Conservation (phyloP, 768 basidiomycete species). For the Amyloporia xantha region DNA sequence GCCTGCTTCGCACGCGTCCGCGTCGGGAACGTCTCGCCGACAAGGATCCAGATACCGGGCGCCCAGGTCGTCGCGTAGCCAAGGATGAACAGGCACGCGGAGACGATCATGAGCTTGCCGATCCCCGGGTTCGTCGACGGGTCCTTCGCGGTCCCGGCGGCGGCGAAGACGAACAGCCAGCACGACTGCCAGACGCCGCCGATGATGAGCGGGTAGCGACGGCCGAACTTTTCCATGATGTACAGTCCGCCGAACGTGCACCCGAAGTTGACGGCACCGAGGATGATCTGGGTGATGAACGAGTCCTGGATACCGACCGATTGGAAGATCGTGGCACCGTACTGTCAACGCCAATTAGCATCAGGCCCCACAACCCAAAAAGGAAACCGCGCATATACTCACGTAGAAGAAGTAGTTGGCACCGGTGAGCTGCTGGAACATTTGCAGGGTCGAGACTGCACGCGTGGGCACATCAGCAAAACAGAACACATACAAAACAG, state of each 20-base stretch:
- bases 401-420: conserved; percentile 66
- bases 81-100: conserved; percentile 64
- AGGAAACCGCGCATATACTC: conserved; percentile 3
- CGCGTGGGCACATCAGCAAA: neutral
- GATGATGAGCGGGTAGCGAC: conserved; percentile 54
- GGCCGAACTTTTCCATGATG: conserved; percentile 67
- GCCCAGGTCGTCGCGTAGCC: conserved; percentile 71
- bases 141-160: conserved; percentile 59
- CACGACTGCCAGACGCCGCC: conserved; percentile 65
- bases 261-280: conserved; percentile 66
- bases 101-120: conserved; percentile 51
- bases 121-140: conserved; percentile 41
- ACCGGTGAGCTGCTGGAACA: conserved; percentile 66
- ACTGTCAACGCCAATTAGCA: conserved; percentile 12
- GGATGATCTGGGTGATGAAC: conserved; percentile 68
- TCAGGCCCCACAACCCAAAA: neutral
- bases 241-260: conserved; percentile 71
- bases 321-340: conserved; percentile 56
- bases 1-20: conserved; percentile 68
- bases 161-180: conserved; percentile 70
- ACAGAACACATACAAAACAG: neutral
- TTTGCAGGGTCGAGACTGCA: conserved; percentile 55
- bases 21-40: conserved; percentile 72
- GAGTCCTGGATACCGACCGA: conserved; percentile 63
- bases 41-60: conserved; percentile 72